These are phyloP conservation scores for Epichloe coenophiala DNA, from an alignment of 2,329 filamentous ascomycete species.

Conservation along the genomic window DNA sequence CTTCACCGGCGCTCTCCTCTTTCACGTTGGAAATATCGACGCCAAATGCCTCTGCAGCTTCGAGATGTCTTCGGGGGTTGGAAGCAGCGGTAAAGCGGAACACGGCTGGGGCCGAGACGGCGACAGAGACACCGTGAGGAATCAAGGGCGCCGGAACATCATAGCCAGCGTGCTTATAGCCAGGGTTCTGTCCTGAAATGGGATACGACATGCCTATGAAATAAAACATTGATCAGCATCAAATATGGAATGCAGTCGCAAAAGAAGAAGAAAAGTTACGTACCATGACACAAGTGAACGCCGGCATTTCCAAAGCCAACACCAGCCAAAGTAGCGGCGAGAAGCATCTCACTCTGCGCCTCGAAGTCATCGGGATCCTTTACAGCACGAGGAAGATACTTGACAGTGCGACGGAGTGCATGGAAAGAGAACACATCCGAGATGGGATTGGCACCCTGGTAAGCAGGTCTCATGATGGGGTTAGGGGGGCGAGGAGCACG, in stretches of 20 bases:
- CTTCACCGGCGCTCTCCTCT: constrained; percentile 76
- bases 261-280: constrained; percentile 10
- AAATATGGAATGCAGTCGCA: background rate
- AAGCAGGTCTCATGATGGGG: constrained; percentile 81
- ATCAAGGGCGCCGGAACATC: constrained; percentile 65
- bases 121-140: constrained; percentile 90
- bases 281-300: constrained; percentile 62
- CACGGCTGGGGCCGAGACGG: constrained; percentile 82
- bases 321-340: constrained; percentile 85
- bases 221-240: background rate
- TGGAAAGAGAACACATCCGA: constrained; percentile 92
- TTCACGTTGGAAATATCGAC: constrained; percentile 82
- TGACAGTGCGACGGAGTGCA: constrained; percentile 69
- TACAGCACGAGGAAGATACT: constrained; percentile 82
- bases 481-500: constrained; percentile 79
- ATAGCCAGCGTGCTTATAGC: constrained; percentile 84
- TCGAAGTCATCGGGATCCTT: constrained; percentile 81
- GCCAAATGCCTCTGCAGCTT: constrained; percentile 80
- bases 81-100: constrained; percentile 87
- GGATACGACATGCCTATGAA: constrained; percentile 80
- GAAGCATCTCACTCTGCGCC: constrained; percentile 88
- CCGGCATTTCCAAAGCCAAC: constrained; percentile 97
- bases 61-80: constrained; percentile 83
- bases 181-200: constrained; percentile 84
- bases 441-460: constrained; percentile 95